Evolutionary conservation across 352 stramenopile genomes (phyloP), one percentile per base, ranked within the genome.

Genomic region (Phytopythium cucurbitacearum): DNA sequence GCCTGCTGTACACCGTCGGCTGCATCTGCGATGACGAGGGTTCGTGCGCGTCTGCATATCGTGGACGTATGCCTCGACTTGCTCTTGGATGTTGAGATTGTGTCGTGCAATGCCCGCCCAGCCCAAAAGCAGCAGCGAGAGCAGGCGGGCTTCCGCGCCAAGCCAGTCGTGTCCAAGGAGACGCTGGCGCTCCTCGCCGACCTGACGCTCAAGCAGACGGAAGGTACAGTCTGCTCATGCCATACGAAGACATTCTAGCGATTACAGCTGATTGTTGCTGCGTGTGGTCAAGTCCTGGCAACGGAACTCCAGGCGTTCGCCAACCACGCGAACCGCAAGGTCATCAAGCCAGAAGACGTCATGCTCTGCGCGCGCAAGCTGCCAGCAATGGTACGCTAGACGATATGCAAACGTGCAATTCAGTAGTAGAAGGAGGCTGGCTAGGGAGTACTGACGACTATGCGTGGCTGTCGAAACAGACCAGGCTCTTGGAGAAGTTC

Each of bases 261-360:
- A 21, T 32, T n/a, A 37, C 7, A 40, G 36, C 44, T 50, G 2
- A 51, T 9, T 34, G 5, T 33, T 38, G 35, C 11, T 44, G 50
- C 51, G 13, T 44, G 5, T 28, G 39, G 16, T 7, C 5, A 45
- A 91, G 80, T 91, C 50, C 69, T 89, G 59, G 80, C 80, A 21
- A 85, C 69, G 12, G 80, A 91, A 56, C 57, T 91, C 54, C 80
- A 91, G 58, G 80, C 87, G 45, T 91, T 91, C 52, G 78, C 80
- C 11, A 64, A 71, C 43, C 80, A 91, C 51, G 77, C 73, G 10
- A 87, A 81, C 38, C 73, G 74, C 35, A 89, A 88, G 54, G 69
- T 84, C 34, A 87, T 91, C 49, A 91, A 91, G 40, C 50, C 71
- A 2, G 80, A 91, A 50, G 80, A 91, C 53, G 76, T 91, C 40